Percentiles rank a stretch among this genome's conserved stretches.
These are phyloP conservation scores for Torulaspora gathmanii DNA, from an alignment of 805 yeast species.

Conservation along the genomic window DNA sequence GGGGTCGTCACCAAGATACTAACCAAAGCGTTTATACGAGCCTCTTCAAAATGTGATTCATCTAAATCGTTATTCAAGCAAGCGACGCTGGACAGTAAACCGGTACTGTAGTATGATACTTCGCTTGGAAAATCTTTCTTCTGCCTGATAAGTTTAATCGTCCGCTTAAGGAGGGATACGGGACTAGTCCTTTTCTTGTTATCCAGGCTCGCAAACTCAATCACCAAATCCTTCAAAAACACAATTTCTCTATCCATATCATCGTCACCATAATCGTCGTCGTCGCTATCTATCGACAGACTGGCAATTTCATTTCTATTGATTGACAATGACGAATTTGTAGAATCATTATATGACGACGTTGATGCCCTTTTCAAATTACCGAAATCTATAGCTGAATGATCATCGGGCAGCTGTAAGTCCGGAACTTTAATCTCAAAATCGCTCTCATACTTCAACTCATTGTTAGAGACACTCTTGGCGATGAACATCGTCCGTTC, in stretches of 20 bases:
- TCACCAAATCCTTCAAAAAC: slow-evolving; percentile 67
- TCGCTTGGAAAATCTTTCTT: slow-evolving; percentile 60
- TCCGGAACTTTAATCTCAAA: slow-evolving; percentile 23
- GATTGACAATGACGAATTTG: not conserved
- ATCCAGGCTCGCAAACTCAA: slow-evolving; percentile 46
- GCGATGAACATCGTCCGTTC: slow-evolving; percentile 37
- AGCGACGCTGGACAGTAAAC: slow-evolving; percentile 47
- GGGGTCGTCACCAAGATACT: slow-evolving; percentile 59
- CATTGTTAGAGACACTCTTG: slow-evolving; percentile 25
- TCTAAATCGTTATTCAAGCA: slow-evolving; percentile 55
- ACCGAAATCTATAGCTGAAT: slow-evolving; percentile 8
- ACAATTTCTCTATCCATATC: slow-evolving; percentile 51
- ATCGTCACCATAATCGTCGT: slow-evolving; percentile 34
- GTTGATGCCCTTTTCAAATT: not conserved
- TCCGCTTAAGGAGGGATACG: slow-evolving; percentile 41
- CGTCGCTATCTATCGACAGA: slow-evolving; percentile 25
- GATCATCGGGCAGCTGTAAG: slow-evolving; percentile 5
- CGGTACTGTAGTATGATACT: slow-evolving; percentile 52
- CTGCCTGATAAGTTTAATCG: slow-evolving; percentile 53
- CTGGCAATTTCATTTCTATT: not conserved
- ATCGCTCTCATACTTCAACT: slow-evolving; percentile 30
- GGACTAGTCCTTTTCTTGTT: slow-evolving; percentile 40
- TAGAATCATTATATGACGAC: not conserved
- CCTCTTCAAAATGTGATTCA: slow-evolving; percentile 55
- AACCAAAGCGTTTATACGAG: slow-evolving; percentile 58